These are phyloP conservation scores for Tulasnella sp. DNA, from an alignment of 768 basidiomycete genomes.

Conservation along the genomic window DNA sequence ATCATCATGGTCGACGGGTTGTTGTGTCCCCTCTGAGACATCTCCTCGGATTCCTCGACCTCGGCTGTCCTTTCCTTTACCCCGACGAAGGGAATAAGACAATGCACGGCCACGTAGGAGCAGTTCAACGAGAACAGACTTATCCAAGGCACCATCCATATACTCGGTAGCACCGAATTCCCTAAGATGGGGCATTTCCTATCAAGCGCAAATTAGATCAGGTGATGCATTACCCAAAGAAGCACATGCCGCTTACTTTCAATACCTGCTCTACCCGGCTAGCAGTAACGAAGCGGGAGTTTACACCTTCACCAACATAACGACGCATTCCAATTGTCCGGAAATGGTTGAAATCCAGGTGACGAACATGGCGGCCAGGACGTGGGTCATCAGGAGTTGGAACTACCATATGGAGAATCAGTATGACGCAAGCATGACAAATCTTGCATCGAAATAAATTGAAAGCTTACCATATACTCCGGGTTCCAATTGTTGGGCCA, in stretches of 20 bases:
- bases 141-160: constrained; percentile 85
- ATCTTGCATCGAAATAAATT: constrained; percentile 3
- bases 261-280: constrained; percentile 66
- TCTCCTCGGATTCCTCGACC: constrained; percentile 11
- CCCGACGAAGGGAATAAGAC: no score
- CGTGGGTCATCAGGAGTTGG: constrained; percentile 56
- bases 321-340: constrained; percentile 93
- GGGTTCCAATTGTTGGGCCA: constrained; percentile 56
- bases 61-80: constrained; percentile 20
- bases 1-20: constrained; percentile 52
- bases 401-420: constrained; percentile 30
- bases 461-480: constrained; percentile 54
- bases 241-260: constrained; percentile 39
- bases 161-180: constrained; percentile 96
- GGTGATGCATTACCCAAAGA: constrained; percentile 1
- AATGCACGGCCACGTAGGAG: constrained; percentile 73
- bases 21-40: constrained; percentile 46
- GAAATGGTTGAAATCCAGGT: constrained; percentile 93
- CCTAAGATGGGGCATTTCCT: constrained; percentile 81
- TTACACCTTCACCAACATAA: constrained; percentile 77
- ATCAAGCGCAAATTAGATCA: constrained; percentile 11
- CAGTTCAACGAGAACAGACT: constrained; percentile 76
- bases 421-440: constrained; percentile 4
- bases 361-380: constrained; percentile 67
- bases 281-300: constrained; percentile 85